Evolutionary conservation across 176 grass and related monocot species (phyloP), one percentile per base, ranked within the genome.

Genomic region (Stipa capillata): DNA sequence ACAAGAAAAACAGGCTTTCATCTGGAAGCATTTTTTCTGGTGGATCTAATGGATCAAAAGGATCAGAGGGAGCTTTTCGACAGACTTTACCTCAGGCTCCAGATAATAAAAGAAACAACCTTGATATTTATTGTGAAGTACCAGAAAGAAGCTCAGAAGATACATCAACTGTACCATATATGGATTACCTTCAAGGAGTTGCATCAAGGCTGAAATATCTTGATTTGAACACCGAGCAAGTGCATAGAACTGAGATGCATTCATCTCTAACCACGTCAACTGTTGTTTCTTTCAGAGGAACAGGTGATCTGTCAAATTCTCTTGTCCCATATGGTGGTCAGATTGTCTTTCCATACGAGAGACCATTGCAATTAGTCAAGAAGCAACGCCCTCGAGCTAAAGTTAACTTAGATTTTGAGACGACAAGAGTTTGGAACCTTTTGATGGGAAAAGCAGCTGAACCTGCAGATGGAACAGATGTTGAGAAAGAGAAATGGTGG

Each of bases 371-470:
- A 48, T 68, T 83, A 65, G 80, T 73, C 15, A 94, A 89, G 86
- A 89, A 78, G 71, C 80, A 87, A 59, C 59, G 59, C 27, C 79
- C 69, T 79, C 64, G 89, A 76, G 89, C 89, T 43, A 94, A 94
- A 71, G 92, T 94, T 77, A 72, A 94, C 42, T 78, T 94, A 39
- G 92, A 94, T 84, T 61, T 74, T 65, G 88, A 94, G 73, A 94
- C 92, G 62, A 82, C 82, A 33, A 91, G 86, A 66, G 89, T 94
- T 62, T 94, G 92, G 92, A 89, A 89, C 29, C 76, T 94, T 82
- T 74, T 94, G 67, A 94, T 91, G 88, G 89, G 83, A 14, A 89
- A 91, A 45, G 56, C 62, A 78, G 62, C 29, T 47, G 83, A 81
- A 28, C 82, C 78, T 62, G 52, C 56, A 72, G 88, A 84, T 69